These are phyloP conservation scores for Boletus tylopilopsis DNA, from an alignment of 768 basidiomycete genomes.

Conservation along the genomic window DNA sequence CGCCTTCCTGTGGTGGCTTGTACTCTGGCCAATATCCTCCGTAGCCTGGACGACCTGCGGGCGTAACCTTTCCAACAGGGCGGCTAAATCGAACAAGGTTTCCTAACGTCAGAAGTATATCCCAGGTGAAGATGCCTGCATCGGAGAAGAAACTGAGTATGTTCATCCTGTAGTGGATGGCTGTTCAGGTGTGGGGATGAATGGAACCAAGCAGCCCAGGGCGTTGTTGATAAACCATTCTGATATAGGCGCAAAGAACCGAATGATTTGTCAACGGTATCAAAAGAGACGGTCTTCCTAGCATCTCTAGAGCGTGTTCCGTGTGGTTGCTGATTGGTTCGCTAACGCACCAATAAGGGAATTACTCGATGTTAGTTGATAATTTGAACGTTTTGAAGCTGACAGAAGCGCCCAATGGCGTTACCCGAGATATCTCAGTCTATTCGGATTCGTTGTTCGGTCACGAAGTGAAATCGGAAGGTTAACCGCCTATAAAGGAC, in stretches of 20 bases:
- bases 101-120: conserved; percentile 11
- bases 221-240: neutral
- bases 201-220: neutral
- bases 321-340: too few species aligned
- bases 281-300: too few species aligned
- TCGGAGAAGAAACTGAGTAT: conserved; percentile 10
- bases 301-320: too few species aligned
- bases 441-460: too few species aligned
- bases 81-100: conserved; percentile 19
- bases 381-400: too few species aligned
- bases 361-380: too few species aligned
- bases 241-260: conserved; percentile 3
- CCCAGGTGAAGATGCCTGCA: conserved; percentile 5
- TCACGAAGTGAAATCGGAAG: too few species aligned
- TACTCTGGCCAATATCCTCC: conserved; percentile 69
- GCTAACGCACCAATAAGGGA: too few species aligned
- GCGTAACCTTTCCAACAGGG: conserved; percentile 49
- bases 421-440: too few species aligned
- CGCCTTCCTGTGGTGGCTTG: conserved; percentile 51
- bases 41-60: conserved; percentile 48
- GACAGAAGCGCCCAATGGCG: too few species aligned
- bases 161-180: conserved; percentile 1
- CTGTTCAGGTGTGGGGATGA: neutral
- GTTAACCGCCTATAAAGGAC: too few species aligned
- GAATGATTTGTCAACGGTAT: neutral